Evolutionary conservation across 805 yeast species (phyloP), one percentile per base, ranked within the genome.

Genomic region (Yarrowia keelungensis): DNA sequence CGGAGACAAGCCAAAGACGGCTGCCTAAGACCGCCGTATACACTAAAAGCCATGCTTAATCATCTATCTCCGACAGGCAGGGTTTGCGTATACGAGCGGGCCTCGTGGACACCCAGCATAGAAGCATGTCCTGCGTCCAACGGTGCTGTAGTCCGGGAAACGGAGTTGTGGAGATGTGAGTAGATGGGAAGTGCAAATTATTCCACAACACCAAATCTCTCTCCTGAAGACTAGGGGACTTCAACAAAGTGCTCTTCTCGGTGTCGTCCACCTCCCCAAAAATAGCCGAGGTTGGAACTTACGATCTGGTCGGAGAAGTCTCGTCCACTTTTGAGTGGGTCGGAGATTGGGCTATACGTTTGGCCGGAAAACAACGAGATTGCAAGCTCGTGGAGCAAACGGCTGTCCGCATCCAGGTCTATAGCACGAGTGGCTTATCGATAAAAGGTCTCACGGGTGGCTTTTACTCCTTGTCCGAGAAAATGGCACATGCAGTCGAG

Each of bases 251-350:
- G 32, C 32, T 26, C 32, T 26, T 26, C 32, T 26, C 32, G 32
- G 32, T 5, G 32, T 3, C 7, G 7, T 26, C 32, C 32, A 50
- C 56, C 56, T 32, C 26, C 22, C 22, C 10, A 7, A 16, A 15
- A 50, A 50, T 50, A 50, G 42, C 56, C 56, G 56, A 50, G 56
- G 56, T 49, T 50, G 35, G 11, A 45, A 16, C 26, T 19, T 45
- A 19, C 26, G 49, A 10, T 45, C 26, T 9, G 14, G 49, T 45
- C 49, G 49, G 49, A 45, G 49, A 45, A 45, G 49, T 45, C 49
- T 45, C 26, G 8, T 15, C 16, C 32, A 26, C 32, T 26, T 26
- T 26, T 26, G 32, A 26, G 26, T 10, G 11, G 14, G 26, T 45
- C 49, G 49, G 54, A 49, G 54, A 49, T 49, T 49, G 39, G 36